Evolutionary conservation across 257 asterid species (phyloP).

Genomic region (Gentiana macrophylla): DNA sequence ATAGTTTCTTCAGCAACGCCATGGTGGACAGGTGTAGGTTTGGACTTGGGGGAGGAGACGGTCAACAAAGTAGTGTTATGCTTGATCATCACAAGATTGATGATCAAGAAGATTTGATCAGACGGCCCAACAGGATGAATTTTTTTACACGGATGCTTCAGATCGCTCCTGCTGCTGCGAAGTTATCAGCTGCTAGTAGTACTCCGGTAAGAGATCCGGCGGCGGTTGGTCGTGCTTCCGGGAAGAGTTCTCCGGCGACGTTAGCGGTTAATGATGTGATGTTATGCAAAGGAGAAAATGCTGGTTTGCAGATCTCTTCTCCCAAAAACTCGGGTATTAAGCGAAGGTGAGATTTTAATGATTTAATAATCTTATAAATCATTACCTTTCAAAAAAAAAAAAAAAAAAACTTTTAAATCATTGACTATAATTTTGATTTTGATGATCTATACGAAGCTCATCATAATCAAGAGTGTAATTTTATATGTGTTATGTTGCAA

Average conservation of each 20-base stretch:
- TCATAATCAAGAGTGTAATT: too few relatives aligned
- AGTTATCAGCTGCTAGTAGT: too few relatives aligned
- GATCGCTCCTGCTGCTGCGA: conserved; percentile 39
- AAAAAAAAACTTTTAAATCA: too few relatives aligned
- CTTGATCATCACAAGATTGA: conserved; percentile 3
- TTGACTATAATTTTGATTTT: too few relatives aligned
- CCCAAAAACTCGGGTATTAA: conserved; percentile 93
- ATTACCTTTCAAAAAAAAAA: too few relatives aligned
- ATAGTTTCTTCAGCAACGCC: neutral
- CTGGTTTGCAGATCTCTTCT: conserved; percentile 73
- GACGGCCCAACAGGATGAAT: conserved; percentile 19
- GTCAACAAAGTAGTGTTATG: too few relatives aligned
- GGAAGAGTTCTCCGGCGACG: conserved; percentile 10
- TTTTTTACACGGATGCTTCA: conserved; percentile 67
- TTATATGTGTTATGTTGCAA: too few relatives aligned
- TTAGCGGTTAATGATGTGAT: conserved; percentile 22
- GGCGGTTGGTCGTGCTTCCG: conserved; percentile 11
- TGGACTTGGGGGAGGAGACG: too few relatives aligned
- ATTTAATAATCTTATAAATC: too few relatives aligned
- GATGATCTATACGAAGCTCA: too few relatives aligned
- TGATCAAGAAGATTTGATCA: conserved; percentile 34
- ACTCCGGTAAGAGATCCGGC: conserved; percentile 12
- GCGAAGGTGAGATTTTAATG: conserved; percentile 48
- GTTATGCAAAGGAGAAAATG: conserved; percentile 39
- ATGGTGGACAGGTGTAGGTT: too few relatives aligned